Base-by-base conservation (phyloP, 495 filamentous ascomycete species). In the Penicillium lividum region DNA sequence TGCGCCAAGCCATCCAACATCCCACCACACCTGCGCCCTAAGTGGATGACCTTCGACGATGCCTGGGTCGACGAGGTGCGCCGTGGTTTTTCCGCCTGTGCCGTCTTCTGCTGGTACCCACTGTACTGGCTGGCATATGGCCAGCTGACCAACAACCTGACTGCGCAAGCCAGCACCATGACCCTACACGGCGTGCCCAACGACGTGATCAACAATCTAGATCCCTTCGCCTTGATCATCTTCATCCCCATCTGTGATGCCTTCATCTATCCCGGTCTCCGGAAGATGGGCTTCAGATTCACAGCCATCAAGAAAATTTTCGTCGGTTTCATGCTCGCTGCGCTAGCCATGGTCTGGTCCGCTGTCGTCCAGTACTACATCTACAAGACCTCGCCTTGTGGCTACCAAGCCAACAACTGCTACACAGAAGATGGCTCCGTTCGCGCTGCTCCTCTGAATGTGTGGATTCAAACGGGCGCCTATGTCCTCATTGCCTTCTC, bases 11-110 rank as follows among this genome's bases (percentile, higher is more conserved):
- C 89, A 16, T 82, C 76, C 54, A 75, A 79, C 11, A 66, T 84
- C 42, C 75, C 72, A 2, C 30, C 56, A 1, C 72, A 46, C 63
- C 73, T 51, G 56, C 45, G 45, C 45, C 76, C 58, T 62, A 69
- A 27, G 8, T 89, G 86, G 87, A 89, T 89, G 85, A 83, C 80
- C 16, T 92, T 90, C 56, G 85, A 90, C 56, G 89, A 92, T 60
- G 80, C 78, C 33, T 90, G 86, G 86, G 87, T 89, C 8, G 86
- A 89, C 58, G 85, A 90, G 65, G 83, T 93, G 4, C 75, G 77
- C 42, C 82, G 89, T 69, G 87, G 88, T 36, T 77, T 90, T 30
- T 74, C 80, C 49, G 89, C 89, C 38, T 91, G 89, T 76, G 77
- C 74, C n/a, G 88, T 91, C 56, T 82, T 82, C 70, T 76, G 80